Evolutionary conservation across 139 green algal genomes (phyloP), one percentile per base, ranked within the genome.

Genomic region (Chlorella vulgaris): DNA sequence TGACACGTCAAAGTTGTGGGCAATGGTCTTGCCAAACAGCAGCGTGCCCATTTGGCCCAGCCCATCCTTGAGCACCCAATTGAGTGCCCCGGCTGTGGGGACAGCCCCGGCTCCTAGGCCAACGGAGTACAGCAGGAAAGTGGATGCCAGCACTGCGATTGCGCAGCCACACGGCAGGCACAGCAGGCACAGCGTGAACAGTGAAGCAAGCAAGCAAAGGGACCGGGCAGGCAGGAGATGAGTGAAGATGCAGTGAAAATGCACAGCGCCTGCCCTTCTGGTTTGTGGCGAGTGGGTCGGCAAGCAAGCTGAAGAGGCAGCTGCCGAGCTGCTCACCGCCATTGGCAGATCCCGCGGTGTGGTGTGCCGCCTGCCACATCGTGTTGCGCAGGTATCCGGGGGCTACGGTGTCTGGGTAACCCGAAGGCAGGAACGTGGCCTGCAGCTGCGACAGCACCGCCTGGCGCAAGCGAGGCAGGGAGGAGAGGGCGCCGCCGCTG

Each of bases 91-190:
- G 4, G 92, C 92, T 26, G 88, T 91, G 40, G 92, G 89, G 19
- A 95, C 91, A 36, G 90, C 87, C 0, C 88, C 91, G 6, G 86
- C 89, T 0, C 92, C 91, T 38, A 95, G 81, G 0, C 92, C 92
- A 7, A 94, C 90, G 0, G 86, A 80, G 79, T 95, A 95, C n/a
- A 95, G 87, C 77, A 95, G 84, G 74, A 95, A 95, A n/a, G 91
- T 93, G 74, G 84, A 92, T 7, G 91, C 88, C 40, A 95, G 81
- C 66, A 94, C 90, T 82, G 85, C 82, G 22, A 40, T 4, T 40
- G 10, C 7, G 58, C 26, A 31, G 58, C n/a, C 29, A 7, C 18
- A 22, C n/a, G 21, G 38, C 21, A 29, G 39, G 19, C 39, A 55
- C 66, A 55, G 66, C 2, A 36, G 2, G 8, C n/a, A 3, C 15